These are phyloP conservation scores for Cladophialophora carrionii DNA, from an alignment of 2,329 filamentous ascomycete genomes.

Conservation along the genomic window DNA sequence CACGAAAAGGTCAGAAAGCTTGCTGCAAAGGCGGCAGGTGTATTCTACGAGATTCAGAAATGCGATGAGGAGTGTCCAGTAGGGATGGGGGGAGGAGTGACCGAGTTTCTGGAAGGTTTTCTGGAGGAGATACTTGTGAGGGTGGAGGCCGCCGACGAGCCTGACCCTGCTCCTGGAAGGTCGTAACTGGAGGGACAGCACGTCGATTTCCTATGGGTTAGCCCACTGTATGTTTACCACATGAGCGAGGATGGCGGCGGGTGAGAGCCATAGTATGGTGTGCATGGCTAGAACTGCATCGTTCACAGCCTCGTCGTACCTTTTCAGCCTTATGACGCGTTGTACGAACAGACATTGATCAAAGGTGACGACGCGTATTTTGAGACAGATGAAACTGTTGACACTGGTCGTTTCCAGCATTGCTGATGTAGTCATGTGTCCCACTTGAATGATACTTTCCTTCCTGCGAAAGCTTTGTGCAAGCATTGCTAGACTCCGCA, in stretches of 20 bases:
- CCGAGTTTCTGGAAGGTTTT: constrained; percentile 85
- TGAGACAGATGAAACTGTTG: neutral
- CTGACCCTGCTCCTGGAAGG: constrained; percentile 25
- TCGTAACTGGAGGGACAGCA: constrained; percentile 14
- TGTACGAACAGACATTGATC: neutral
- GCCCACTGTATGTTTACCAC: constrained; percentile 16
- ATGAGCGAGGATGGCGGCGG: neutral
- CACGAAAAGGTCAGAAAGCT: constrained; percentile 82
- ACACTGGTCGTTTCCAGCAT: neutral
- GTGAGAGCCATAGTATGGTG: neutral
- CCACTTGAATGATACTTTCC: neutral
- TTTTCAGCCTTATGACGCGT: constrained; percentile 20
- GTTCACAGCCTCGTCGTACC: neutral
- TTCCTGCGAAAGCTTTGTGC: neutral
- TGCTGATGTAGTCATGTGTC: neutral
- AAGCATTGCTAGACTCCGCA: constrained; percentile 3
- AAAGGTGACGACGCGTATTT: neutral
- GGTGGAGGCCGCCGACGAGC: constrained; percentile 81
- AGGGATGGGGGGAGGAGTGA: constrained; percentile 89
- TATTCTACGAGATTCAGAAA: constrained; percentile 88
- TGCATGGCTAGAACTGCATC: neutral
- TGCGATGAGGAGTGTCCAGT: constrained; percentile 85
- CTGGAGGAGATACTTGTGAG: constrained; percentile 91
- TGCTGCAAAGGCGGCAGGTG: constrained; percentile 77
- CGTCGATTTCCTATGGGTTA: constrained; percentile 9